phyloP scores from a whole-genome alignment of 768 basidiomycete species.

The Fomitopsis pulvina region DNA sequence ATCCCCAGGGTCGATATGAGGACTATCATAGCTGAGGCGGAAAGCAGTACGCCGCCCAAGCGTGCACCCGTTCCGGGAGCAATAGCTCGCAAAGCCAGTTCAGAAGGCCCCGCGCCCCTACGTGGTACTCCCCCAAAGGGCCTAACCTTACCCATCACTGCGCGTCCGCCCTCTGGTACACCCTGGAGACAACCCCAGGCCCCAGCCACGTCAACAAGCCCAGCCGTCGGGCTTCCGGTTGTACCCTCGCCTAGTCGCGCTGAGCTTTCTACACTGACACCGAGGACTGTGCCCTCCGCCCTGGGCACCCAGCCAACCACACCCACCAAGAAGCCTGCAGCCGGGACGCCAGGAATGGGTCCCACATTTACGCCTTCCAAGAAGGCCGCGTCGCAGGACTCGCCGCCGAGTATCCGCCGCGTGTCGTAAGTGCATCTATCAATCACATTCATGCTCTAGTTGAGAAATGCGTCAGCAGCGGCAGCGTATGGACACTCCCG shows the following conservation, averaged over 20 bases:
- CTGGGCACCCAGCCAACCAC: slow-evolving; percentile 10
- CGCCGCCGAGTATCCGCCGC: slow-evolving; percentile 31
- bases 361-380: slow-evolving; percentile 60
- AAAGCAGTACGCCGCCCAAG: slow-evolving; percentile 20
- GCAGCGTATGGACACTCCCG: slow-evolving; percentile 61
- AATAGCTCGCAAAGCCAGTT: neutral
- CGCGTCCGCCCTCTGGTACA: neutral
- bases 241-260: neutral
- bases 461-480: slow-evolving; percentile 25
- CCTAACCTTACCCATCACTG: neutral
- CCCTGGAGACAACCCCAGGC: slow-evolving; percentile 12
- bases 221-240: neutral
- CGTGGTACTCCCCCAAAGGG: slow-evolving; percentile 6
- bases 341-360: slow-evolving; percentile 38
- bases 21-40: slow-evolving; percentile 78
- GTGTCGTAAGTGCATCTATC: slow-evolving; percentile 46
- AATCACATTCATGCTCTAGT: neutral
- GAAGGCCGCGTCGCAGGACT: slow-evolving; percentile 27
- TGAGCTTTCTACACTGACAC: neutral
- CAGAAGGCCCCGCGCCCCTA: neutral
- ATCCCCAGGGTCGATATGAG: slow-evolving; percentile 71
- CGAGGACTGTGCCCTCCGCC: neutral
- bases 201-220: neutral
- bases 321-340: slow-evolving; percentile 17
- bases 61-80: neutral